A percentile compares a stretch with the other conserved stretches of the same genome.
phyloP scores from a whole-genome alignment of 768 basidiomycete species.

The Lactarius indigo region DNA sequence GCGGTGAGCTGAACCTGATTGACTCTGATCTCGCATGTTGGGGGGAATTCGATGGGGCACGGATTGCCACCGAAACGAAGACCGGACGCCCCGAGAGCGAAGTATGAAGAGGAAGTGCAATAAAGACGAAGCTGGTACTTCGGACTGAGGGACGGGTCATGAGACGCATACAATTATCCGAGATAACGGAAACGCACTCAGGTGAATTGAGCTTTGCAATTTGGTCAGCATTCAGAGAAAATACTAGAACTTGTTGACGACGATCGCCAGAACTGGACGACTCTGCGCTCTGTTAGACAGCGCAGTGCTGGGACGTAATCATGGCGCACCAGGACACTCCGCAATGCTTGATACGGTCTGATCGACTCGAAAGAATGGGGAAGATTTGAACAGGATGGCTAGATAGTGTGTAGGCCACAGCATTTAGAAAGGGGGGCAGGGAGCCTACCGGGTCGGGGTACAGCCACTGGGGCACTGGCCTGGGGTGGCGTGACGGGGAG shows the following conservation, averaged over 20 bases:
- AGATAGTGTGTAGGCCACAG: slow-evolving; percentile 24
- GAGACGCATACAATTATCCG: neutral
- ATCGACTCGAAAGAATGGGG: slow-evolving; percentile 72
- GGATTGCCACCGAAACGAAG: slow-evolving; percentile 52
- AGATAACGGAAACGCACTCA: slow-evolving; percentile 26
- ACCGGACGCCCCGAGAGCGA: slow-evolving; percentile 44
- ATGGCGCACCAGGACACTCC: slow-evolving; percentile 73
- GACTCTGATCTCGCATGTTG: slow-evolving; percentile 86
- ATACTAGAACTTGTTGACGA: slow-evolving; percentile 55
- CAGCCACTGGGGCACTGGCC: neutral
- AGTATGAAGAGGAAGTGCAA: slow-evolving; percentile 82
- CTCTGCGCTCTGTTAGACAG: slow-evolving; percentile 41
- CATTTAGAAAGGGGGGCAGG: neutral
- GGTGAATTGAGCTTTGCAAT: slow-evolving; percentile 52
- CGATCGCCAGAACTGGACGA: slow-evolving; percentile 78
- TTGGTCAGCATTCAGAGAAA: slow-evolving; percentile 67
- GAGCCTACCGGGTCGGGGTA: slow-evolving; percentile 8
- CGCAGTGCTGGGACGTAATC: neutral
- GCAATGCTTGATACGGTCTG: slow-evolving; percentile 59
- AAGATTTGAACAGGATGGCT: slow-evolving; percentile 76
- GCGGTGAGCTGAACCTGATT: slow-evolving; percentile 66
- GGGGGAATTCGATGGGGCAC: slow-evolving; percentile 87
- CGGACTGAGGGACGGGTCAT: slow-evolving; percentile 38
- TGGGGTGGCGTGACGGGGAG: slow-evolving; percentile 11
- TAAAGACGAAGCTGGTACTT: slow-evolving; percentile 82